Percentiles rank a stretch among this genome's conserved stretches.
Conservation (phyloP, 1,284 basidiomycete genomes). For the Jaminaea rosea region DNA sequence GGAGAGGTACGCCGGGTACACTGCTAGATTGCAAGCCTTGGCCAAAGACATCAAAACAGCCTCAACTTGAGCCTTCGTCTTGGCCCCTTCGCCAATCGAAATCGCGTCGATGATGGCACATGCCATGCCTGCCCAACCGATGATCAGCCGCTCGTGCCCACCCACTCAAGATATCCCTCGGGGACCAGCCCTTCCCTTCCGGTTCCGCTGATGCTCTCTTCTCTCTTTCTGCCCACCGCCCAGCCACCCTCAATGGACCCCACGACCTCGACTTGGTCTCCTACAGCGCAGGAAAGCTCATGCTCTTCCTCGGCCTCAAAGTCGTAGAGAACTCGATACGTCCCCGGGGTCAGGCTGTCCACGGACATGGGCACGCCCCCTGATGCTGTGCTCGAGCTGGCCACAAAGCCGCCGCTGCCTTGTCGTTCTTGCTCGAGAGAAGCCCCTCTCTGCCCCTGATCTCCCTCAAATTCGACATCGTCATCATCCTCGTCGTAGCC, state of each 20-base stretch:
- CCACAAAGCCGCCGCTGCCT: too few relatives aligned
- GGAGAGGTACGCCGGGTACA: too few relatives aligned
- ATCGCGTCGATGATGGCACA: too few relatives aligned
- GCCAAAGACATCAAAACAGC: too few relatives aligned
- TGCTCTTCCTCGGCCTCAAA: slow-evolving; percentile 14
- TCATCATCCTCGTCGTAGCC: slow-evolving; percentile 7
- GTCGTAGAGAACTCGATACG: slow-evolving; percentile 12
- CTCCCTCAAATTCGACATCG: slow-evolving; percentile 3
- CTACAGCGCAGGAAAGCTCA: slow-evolving; percentile 9
- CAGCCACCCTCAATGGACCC: slow-evolving; percentile 18
- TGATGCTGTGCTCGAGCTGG: too few relatives aligned
- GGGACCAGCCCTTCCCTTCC: not conserved
- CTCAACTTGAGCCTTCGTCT: too few relatives aligned
- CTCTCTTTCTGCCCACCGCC: slow-evolving; percentile 6
- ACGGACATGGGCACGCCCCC: not conserved
- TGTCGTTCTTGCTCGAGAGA: too few relatives aligned
- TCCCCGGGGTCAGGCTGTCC: slow-evolving; percentile 6
- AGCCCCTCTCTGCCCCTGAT: not conserved
- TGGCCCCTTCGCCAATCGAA: too few relatives aligned
- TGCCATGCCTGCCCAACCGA: too few relatives aligned
- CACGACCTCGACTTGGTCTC: slow-evolving; percentile 10
- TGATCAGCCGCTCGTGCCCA: too few relatives aligned
- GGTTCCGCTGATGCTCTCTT: not conserved
- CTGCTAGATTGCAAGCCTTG: too few relatives aligned
- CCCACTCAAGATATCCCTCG: not conserved